A percentile compares a stretch with the other conserved stretches of the same genome.
phyloP scores from a whole-genome alignment of 768 basidiomycete genomes.

The Plicaturopsis crispa region DNA sequence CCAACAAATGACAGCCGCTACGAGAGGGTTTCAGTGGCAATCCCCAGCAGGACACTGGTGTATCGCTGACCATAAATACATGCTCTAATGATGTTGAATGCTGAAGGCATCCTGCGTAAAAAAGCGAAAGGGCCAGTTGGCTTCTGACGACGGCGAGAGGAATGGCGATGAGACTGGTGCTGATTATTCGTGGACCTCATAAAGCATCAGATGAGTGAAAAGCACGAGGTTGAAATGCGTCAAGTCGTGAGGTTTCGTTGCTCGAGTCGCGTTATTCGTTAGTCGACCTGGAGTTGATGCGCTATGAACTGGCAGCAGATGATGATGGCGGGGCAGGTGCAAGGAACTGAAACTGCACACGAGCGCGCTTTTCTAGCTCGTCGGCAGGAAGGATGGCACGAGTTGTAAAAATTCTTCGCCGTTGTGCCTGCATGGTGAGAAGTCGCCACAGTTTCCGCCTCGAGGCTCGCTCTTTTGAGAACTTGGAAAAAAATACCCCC shows the following conservation, averaged over 20 bases:
- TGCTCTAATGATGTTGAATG: conserved; percentile 63
- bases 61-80: conserved; percentile 54
- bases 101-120: conserved; percentile 47
- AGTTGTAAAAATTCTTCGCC: too few species aligned
- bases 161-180: conserved; percentile 20
- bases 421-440: too few species aligned
- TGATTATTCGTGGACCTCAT: conserved; percentile 26
- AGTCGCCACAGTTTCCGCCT: too few species aligned
- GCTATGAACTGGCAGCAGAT: too few species aligned
- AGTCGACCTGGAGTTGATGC: too few species aligned
- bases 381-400: too few species aligned
- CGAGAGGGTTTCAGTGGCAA: conserved; percentile 3
- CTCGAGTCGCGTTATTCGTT: neutral
- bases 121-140: neutral
- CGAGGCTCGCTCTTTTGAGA: too few species aligned
- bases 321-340: too few species aligned
- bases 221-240: conserved; percentile 40
- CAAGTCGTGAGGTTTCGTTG: neutral
- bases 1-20: conserved; percentile 65
- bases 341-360: too few species aligned
- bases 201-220: conserved; percentile 25
- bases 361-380: too few species aligned
- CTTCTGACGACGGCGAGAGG: conserved; percentile 9
- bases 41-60: neutral
- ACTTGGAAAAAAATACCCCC: too few species aligned